Conservation (phyloP, 345 rosid species). For the Eutrema japonicum region DNA sequence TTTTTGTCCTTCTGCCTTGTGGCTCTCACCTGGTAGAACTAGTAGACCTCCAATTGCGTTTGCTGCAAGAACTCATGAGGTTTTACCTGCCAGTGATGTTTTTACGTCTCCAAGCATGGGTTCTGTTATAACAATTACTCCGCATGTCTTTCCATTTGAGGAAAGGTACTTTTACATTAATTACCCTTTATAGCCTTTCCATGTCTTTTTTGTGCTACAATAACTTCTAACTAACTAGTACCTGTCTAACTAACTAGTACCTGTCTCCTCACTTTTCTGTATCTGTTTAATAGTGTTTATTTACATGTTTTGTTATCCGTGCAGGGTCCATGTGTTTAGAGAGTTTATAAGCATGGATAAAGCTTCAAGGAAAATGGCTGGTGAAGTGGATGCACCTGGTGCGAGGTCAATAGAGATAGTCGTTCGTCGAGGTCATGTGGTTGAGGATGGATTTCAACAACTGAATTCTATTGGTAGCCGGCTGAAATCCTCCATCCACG, state of each 20-base stretch:
- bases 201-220: constrained; percentile 21
- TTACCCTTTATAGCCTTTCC: constrained; percentile 13
- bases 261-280: constrained; percentile 17
- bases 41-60: constrained; percentile 82
- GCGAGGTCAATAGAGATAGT: constrained; percentile 84
- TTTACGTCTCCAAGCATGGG: constrained; percentile 54
- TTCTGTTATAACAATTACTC: constrained; percentile 76
- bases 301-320: constrained; percentile 43
- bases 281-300: constrained; percentile 31
- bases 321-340: constrained; percentile 95
- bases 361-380: constrained; percentile 85
- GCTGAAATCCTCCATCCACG: constrained; percentile 90
- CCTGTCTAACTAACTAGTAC: constrained; percentile 6
- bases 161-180: constrained; percentile 63
- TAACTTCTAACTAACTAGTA: not conserved
- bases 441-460: constrained; percentile 94
- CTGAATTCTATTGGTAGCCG: constrained; percentile 78
- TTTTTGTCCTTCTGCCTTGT: constrained; percentile 81
- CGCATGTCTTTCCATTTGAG: constrained; percentile 95
- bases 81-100: constrained; percentile 58
- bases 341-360: constrained; percentile 93
- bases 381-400: constrained; percentile 87
- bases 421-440: constrained; percentile 83
- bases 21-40: constrained; percentile 93
- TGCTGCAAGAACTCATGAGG: constrained; percentile 91